These are phyloP conservation scores for Oryza officinalis DNA, from an alignment of 176 grass and related monocot species.

Conservation along the genomic window DNA sequence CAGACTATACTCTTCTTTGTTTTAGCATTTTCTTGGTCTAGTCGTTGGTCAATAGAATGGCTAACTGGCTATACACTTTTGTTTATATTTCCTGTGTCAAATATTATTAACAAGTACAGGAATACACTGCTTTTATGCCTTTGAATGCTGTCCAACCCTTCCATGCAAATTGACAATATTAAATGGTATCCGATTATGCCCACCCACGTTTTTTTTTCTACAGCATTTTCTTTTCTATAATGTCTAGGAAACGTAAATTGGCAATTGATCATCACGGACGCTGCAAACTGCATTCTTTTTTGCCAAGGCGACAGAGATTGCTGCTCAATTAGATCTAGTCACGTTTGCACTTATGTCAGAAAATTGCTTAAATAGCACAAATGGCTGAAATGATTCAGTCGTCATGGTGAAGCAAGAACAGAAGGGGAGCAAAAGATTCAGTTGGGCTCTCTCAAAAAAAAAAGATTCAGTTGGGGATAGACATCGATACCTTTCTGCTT, in stretches of 20 bases:
- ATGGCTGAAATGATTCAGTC: slow-evolving; percentile 1
- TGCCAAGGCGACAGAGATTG: background rate
- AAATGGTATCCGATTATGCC: background rate
- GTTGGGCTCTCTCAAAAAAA: background rate
- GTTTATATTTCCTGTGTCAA: background rate
- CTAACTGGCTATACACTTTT: background rate
- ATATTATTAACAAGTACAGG: background rate
- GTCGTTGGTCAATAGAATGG: background rate
- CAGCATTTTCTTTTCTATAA: background rate
- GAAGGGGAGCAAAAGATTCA: background rate
- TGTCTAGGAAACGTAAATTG: background rate
- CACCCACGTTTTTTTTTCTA: background rate
- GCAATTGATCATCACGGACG: background rate
- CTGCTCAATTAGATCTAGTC: background rate
- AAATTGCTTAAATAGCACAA: slow-evolving; percentile 1
- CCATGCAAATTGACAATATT: background rate
- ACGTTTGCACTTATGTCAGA: background rate
- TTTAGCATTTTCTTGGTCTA: background rate
- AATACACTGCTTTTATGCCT: background rate
- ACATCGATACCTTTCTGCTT: background rate
- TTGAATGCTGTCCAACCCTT: background rate
- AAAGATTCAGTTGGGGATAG: background rate
- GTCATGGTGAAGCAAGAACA: background rate
- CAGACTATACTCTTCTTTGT: background rate
- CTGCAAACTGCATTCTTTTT: slow-evolving; percentile 5